Conservation (phyloP, 2,329 filamentous ascomycete species). For the Neonectria hederae region DNA sequence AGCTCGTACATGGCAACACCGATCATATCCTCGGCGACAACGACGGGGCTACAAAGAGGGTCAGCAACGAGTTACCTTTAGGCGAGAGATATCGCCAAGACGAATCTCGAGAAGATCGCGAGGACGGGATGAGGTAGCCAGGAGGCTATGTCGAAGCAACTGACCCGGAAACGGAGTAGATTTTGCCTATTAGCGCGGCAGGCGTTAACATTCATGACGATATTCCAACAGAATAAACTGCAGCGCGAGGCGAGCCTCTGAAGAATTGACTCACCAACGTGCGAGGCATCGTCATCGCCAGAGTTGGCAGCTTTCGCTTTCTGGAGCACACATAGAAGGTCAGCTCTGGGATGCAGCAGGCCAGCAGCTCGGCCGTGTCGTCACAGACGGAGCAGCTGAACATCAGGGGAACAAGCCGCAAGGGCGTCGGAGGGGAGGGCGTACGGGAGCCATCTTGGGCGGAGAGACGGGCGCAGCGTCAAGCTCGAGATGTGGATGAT, state of each 20-base stretch:
- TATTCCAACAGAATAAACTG: constrained; percentile 16
- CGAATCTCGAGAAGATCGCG: constrained; percentile 11
- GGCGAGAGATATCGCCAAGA: constrained; percentile 15
- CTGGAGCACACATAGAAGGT: constrained; percentile 27
- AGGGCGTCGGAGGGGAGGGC: constrained; percentile 40
- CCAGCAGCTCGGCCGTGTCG: constrained; percentile 24
- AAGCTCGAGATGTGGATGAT: constrained; percentile 35
- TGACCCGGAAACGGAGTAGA: constrained; percentile 71
- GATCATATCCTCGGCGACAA: constrained; percentile 97
- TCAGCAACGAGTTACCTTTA: constrained; percentile 43
- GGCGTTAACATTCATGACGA: constrained; percentile 39
- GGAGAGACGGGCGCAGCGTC: constrained; percentile 43
- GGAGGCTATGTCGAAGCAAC: constrained; percentile 42
- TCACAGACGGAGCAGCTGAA: constrained; percentile 25
- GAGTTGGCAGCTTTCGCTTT: constrained; percentile 44
- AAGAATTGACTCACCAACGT: constrained; percentile 50
- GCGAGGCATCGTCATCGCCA: constrained; percentile 49
- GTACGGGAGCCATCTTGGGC: constrained; percentile 66
- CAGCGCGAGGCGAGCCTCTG: constrained; percentile 4
- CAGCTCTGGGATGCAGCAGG: constrained; percentile 28
- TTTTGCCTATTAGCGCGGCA: constrained; percentile 58
- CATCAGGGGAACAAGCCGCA: constrained; percentile 15
- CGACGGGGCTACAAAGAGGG: constrained; percentile 74
- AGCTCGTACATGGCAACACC: constrained; percentile 99
- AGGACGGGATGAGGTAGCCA: constrained; percentile 6